These are phyloP conservation scores for Brettanomyces sp. DNA, from an alignment of 805 yeast species.

Conservation along the genomic window DNA sequence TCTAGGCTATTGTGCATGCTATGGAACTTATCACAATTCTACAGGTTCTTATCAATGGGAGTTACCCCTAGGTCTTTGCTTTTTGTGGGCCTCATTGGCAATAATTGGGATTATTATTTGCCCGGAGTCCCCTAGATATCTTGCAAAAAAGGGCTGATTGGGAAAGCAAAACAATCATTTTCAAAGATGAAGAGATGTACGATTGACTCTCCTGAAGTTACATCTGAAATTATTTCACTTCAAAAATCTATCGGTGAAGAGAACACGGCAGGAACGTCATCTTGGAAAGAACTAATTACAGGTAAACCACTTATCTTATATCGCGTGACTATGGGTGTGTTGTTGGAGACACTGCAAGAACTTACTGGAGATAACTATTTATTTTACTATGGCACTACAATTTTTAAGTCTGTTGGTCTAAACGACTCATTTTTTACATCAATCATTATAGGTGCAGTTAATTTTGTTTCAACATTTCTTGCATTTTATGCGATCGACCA, in stretches of 20 bases:
- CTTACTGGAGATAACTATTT: conserved; percentile 56
- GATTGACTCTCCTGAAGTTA: conserved; percentile 44
- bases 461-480: conserved; percentile 43
- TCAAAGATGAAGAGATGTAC: conserved; percentile 50
- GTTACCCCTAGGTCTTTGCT: conserved; percentile 46
- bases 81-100: conserved; percentile 43
- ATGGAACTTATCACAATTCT: conserved; percentile 46
- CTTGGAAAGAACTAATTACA: conserved; percentile 53
- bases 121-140: conserved; percentile 66
- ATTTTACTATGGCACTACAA: conserved; percentile 54
- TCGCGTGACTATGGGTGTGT: conserved; percentile 48
- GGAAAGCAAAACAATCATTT: conserved; percentile 45
- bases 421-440: conserved; percentile 46
- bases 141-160: conserved; percentile 41
- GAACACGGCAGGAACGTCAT: conserved; percentile 50
- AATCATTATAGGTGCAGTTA: conserved; percentile 44
- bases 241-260: conserved; percentile 57
- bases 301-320: conserved; percentile 55
- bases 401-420: conserved; percentile 49
- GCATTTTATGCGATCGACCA: conserved; percentile 44
- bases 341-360: conserved; percentile 53
- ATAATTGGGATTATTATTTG: conserved; percentile 42
- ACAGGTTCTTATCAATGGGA: conserved; percentile 53
- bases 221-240: conserved; percentile 42
- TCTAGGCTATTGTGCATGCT: conserved; percentile 59